Evolutionary conservation across 192 early-diverging fungal genomes (phyloP).

Genomic region (Umbelopsis vinacea): DNA sequence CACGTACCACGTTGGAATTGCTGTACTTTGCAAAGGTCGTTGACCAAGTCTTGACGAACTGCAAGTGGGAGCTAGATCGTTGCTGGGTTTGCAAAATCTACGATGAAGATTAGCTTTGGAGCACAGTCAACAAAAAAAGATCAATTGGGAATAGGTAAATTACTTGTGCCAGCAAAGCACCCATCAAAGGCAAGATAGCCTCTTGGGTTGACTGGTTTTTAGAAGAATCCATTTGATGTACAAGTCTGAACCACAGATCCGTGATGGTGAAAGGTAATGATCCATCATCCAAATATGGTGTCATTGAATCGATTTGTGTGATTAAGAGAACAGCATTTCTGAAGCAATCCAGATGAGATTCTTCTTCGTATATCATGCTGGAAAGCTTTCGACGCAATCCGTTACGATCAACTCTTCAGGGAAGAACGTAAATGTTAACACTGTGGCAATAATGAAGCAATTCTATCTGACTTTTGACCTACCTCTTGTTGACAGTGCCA

Average conservation of each 20-base stretch:
- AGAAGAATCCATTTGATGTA: slow-evolving; percentile 41
- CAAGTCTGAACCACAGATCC: slow-evolving; percentile 48
- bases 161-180: slow-evolving; percentile 56
- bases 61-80: not conserved
- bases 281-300: slow-evolving; percentile 24
- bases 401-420: slow-evolving; percentile 2
- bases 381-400: slow-evolving; percentile 44
- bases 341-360: slow-evolving; percentile 51
- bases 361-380: slow-evolving; percentile 44
- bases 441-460: not conserved
- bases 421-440: not conserved
- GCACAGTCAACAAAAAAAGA: too few relatives aligned
- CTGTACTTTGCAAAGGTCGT: slow-evolving; percentile 44
- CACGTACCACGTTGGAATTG: slow-evolving; percentile 49
- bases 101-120: not conserved
- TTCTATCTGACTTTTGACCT: not conserved
- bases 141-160: not conserved
- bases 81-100: slow-evolving; percentile 7
- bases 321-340: slow-evolving; percentile 50
- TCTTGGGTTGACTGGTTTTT: slow-evolving; percentile 55
- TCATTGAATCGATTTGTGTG: slow-evolving; percentile 33
- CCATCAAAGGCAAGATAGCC: slow-evolving; percentile 60
- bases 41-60: slow-evolving; percentile 49
- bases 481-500: not conserved
- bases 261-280: slow-evolving; percentile 30